phyloP scores from a whole-genome alignment of 371 early-diverging fungal species.

The Batkoa obscura region DNA sequence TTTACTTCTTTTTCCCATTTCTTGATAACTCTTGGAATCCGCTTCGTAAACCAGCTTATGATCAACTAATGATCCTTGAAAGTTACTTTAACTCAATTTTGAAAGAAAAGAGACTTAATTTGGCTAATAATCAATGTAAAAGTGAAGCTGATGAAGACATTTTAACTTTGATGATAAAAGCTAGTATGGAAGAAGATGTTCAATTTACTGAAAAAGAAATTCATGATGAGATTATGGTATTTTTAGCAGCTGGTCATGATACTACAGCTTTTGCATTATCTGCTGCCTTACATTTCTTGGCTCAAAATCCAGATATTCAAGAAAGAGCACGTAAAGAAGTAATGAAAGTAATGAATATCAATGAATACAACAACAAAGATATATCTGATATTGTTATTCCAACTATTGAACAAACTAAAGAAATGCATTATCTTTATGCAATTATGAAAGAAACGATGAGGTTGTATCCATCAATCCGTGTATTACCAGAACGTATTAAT shows the following conservation, averaged over 20 bases:
- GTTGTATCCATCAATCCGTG: not conserved
- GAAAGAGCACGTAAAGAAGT: slow-evolving; percentile 1
- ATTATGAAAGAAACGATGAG: slow-evolving; percentile 3
- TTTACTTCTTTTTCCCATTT: not conserved
- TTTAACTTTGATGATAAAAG: not conserved
- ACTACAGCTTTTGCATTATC: not conserved
- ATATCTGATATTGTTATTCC: not conserved
- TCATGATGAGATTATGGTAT: not conserved
- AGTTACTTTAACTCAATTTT: not conserved
- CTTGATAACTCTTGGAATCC: not conserved
- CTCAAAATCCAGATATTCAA: slow-evolving; percentile 3
- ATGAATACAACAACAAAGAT: not conserved
- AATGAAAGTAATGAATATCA: not conserved
- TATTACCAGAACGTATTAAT: not conserved
- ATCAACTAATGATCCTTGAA: not conserved
- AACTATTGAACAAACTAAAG: not conserved
- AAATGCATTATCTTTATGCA: not conserved
- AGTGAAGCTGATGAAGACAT: not conserved
- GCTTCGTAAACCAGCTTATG: not conserved
- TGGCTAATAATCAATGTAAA: not conserved
- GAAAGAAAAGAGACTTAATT: no score
- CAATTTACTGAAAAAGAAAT: not conserved
- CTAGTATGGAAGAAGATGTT: not conserved
- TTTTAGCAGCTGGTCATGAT: slow-evolving; percentile 1
- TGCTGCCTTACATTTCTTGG: not conserved